Base-by-base conservation (phyloP, 257 asterid genomes). In the Agastache rugosa region DNA sequence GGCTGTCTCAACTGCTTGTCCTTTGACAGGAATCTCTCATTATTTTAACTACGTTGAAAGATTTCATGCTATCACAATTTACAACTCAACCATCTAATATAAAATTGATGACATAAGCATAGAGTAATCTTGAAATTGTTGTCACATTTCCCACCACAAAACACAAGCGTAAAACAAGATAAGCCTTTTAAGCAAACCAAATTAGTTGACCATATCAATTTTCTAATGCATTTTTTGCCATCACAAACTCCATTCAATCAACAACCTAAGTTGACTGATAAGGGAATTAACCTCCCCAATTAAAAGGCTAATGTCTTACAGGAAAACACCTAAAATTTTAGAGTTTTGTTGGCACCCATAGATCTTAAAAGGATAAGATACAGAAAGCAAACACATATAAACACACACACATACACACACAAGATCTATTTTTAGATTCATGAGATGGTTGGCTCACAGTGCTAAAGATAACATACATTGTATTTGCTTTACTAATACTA, bases 1-100 rank as follows among this genome's bases (percentile, higher is more conserved):
- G 78, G 84, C 78, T 82, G 88, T 80, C 94, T 80, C 74, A 71
- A 85, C 84, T 78, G 79, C 72, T 78, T 79, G 86, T 87, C 92
- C 71, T 82, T 56, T 71, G 79, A 83, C 10, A 77, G 90, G 91
- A 87, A 88, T 88, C 93, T 85, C 79, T 75, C 81, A 72, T 83
- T 64, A 76, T 67, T 83, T 75, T 71, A 88, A 82, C 74, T 60
- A 69, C 56, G 80, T 79, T 69, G 75, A 81, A 66, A 77, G 81
- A 70, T 84, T 82, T 87, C 80, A 86, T 86, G 87, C 81, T 59
- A 78, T 77, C 76, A 53, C 76, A 55, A 76, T 65, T 77, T 78
- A 48, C 78, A 61, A 78, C 74, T 34, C 51, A 62, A 51, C 62
- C 72, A 63, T 73, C 58, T 69, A 81, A 77, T 85, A 82, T 78